A percentile compares a stretch with the other conserved stretches of the same genome.
phyloP scores from a whole-genome alignment of 768 basidiomycete genomes.

The Lactarius vividus region DNA sequence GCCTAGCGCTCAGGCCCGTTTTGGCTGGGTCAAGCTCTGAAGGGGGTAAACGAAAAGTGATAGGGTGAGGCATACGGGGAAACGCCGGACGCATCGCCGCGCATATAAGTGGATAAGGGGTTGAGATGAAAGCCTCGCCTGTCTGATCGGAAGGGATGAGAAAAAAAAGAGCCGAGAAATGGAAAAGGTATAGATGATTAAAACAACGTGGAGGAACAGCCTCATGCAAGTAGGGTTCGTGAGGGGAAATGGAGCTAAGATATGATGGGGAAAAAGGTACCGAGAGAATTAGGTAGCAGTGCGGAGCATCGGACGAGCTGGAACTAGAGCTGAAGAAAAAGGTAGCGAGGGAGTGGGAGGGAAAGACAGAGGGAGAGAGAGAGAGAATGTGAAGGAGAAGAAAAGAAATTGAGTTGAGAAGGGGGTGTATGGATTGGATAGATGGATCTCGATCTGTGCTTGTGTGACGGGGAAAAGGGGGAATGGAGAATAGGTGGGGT shows the following conservation, averaged over 20 bases:
- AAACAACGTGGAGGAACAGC: constrained; percentile 29
- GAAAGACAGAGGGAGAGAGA: too few species aligned
- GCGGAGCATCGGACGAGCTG: neutral
- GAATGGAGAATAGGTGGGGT: constrained; percentile 27
- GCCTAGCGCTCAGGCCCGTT: constrained; percentile 22
- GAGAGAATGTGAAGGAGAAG: neutral
- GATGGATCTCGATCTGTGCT: constrained; percentile 20
- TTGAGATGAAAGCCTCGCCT: constrained; percentile 27
- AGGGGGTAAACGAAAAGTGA: constrained; percentile 19
- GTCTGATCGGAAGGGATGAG: constrained; percentile 27
- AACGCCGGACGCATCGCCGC: constrained; percentile 24
- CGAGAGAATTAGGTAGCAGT: neutral
- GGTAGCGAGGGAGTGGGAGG: neutral
- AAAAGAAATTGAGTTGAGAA: neutral
- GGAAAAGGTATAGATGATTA: constrained; percentile 30
- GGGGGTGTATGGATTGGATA: neutral
- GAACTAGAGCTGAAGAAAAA: neutral
- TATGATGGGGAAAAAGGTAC: constrained; percentile 3
- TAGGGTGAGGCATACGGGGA: constrained; percentile 18
- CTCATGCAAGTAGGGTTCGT: constrained; percentile 22
- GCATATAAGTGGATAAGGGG: constrained; percentile 29
- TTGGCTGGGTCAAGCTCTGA: constrained; percentile 24
- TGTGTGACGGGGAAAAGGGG: constrained; percentile 17
- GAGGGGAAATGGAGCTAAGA: constrained; percentile 5
- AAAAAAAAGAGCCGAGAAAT: constrained; percentile 28